Evolutionary conservation across 352 stramenopile species (phyloP), one percentile per base, ranked within the genome.

Genomic region (Plasmopara halstedii): DNA sequence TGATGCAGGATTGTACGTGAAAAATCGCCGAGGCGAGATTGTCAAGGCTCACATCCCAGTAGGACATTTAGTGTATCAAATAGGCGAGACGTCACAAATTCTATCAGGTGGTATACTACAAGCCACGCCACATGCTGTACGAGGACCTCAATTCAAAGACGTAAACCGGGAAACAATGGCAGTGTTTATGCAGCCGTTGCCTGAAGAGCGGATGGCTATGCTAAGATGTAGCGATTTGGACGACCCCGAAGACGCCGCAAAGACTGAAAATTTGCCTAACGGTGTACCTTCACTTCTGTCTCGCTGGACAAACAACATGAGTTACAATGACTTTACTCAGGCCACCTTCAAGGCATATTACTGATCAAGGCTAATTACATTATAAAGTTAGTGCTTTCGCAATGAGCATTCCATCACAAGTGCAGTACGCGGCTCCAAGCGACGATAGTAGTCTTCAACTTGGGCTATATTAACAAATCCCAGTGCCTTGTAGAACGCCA

Each of bases 181-280:
- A 18, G 90, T 99, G 19, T 99, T 99, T 67, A 97, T 98, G 88
- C 86, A 98, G 62, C 94, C 95, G 14, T 64, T 94, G 19, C 88
- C 77, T 21, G 58, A 78, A 20, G 83, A 97, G 53, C 59, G 50
- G 32, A 95, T 97, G 85, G 49, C 50, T 19, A 64, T 88, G 7
- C 88, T 87, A 2, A 56, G 31, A 23, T 59, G 63, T 26, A 50
- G 75, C 37, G 45, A 35, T 17, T 55, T 29, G 13, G 36, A 44
- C 17, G 53, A 58, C 11, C 67, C 70, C 2, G 26, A 66, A 21
- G 59, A 70, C 11, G 71, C 78, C 17, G 74, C 61, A 15, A 69
- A 74, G 49, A 85, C 64, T 13, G 85, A 85, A 54, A 79, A 95
- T 43, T 39, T 94, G 20, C 79, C 79, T 9, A 76, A 71, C 52